A percentile compares a stretch with the other conserved stretches of the same genome.
Evolutionary conservation across 768 basidiomycete species (phyloP).

Genomic region (Tricholoma matsutake): DNA sequence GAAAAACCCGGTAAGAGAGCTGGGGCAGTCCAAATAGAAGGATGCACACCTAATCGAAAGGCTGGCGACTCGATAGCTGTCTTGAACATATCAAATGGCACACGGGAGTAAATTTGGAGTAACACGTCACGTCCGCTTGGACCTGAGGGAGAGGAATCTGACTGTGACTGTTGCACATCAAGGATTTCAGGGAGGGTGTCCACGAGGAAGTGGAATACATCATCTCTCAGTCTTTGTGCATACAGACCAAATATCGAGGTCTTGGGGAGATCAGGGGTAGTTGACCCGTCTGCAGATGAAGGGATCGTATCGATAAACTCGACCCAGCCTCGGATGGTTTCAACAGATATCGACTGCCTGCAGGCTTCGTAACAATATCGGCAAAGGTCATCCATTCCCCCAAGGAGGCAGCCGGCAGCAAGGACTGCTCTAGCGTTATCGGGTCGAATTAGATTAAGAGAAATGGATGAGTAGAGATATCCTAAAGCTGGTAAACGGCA

Average conservation of each 20-base stretch:
- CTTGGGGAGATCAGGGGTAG: conserved; percentile 46
- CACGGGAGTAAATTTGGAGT: conserved; percentile 69
- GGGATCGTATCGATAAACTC: conserved; percentile 67
- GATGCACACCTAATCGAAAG: conserved; percentile 70
- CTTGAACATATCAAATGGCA: conserved; percentile 89
- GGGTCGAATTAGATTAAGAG: conserved; percentile 63
- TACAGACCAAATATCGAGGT: conserved; percentile 73
- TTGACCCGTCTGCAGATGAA: conserved; percentile 45
- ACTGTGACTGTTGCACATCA: conserved; percentile 43
- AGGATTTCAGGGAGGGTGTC: conserved; percentile 67
- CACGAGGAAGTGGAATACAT: conserved; percentile 76
- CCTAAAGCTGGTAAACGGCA: conserved; percentile 56
- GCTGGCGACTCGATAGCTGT: conserved; percentile 73
- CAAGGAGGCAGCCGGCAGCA: conserved; percentile 80
- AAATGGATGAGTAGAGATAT: conserved; percentile 75
- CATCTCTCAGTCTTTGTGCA: conserved; percentile 70
- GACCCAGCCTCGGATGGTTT: conserved; percentile 75
- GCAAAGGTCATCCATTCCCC: conserved; percentile 85
- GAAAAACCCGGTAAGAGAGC: conserved; percentile 18
- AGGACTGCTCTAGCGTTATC: conserved; percentile 84
- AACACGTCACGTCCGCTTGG: conserved; percentile 64
- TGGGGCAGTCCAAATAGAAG: not conserved
- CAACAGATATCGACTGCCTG: conserved; percentile 69
- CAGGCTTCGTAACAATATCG: conserved; percentile 76
- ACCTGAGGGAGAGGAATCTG: conserved; percentile 37